Evolutionary conservation across 768 basidiomycete species (phyloP), one percentile per base, ranked within the genome.

Genomic region (Leccinum uliginosum): DNA sequence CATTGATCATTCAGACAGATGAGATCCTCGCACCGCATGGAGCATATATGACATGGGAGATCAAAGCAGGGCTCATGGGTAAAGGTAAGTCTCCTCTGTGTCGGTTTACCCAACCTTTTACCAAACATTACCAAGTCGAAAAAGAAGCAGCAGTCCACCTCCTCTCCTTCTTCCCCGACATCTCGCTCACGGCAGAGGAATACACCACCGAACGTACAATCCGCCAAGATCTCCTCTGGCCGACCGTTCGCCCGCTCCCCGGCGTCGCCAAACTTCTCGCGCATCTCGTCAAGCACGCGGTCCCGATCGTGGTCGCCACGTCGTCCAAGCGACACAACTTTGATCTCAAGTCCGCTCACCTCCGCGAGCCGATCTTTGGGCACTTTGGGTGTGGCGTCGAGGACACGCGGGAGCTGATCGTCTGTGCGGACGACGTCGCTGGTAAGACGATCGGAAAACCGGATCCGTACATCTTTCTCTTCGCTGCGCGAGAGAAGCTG

Each of bases 31-130:
- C 77, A 17, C 78, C 76, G 11, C 85, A 87, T 64, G 90, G 89
- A 26, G 85, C 83, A 59, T 73, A 81, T 59, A 89, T 93, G 86
- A 89, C 88, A 3, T 92, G 90, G 90, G 86, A 89, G 55, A 90
- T 93, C 56, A 92, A 93, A 67, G 85, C 88, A n/a, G 88, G 86
- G 0, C 81, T 88, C 56, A 93, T 93, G 91, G 91, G 91, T 54
- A 89, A 87, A 76, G 82, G 91, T 90, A 49, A 54, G 77, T 21
- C 50, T 38, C 35, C 6, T 34, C 23, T 46, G 26, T 44, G 27
- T 24, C 17, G 30, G 40, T 11, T 14, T 17, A 9, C 17, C 11
- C 30, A 23, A 38, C 47, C n/a, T 12, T 49, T 43, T 26, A 35
- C n/a, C 4, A 23, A 14, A 12, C 14, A 15, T n/a, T 14, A 17